Evolutionary conservation across 192 early-diverging fungal genomes (phyloP).

Genomic region (Coemansia erecta): DNA sequence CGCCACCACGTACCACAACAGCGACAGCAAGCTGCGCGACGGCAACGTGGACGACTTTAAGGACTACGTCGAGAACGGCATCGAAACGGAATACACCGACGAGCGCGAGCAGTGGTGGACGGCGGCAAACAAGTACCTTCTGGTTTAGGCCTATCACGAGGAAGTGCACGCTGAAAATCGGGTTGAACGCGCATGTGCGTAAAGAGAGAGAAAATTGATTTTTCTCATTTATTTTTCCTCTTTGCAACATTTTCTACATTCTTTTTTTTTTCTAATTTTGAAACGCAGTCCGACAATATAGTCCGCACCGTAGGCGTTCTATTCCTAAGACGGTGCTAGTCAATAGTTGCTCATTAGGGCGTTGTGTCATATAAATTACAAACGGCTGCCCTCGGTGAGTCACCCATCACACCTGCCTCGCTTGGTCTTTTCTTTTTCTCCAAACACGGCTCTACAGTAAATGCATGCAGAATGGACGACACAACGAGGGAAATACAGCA

Average conservation of each 20-base stretch:
- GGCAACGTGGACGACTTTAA: constrained; percentile 27
- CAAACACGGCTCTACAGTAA: constrained; percentile 6
- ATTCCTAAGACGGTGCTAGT: too few species aligned
- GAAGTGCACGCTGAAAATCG: not conserved
- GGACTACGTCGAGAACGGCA: constrained; percentile 14
- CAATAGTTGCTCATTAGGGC: too few species aligned
- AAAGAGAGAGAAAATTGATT: not conserved
- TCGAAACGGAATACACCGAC: constrained; percentile 8
- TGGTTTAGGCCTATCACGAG: constrained; percentile 3
- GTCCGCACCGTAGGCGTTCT: too few species aligned
- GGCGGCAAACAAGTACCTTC: constrained; percentile 16
- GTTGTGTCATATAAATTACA: too few species aligned
- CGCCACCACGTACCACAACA: constrained; percentile 9
- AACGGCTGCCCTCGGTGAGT: too few species aligned
- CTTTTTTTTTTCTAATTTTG: constrained; percentile 1
- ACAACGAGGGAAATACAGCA: constrained; percentile 57
- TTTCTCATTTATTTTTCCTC: not conserved
- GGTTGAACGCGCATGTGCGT: not conserved
- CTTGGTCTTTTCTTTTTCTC: not conserved
- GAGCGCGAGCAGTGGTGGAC: constrained; percentile 22
- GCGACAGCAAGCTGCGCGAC: constrained; percentile 17
- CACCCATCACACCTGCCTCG: not conserved
- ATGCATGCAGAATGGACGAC: constrained; percentile 38
- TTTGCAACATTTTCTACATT: not conserved
- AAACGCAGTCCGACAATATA: not conserved